Conservation (phyloP, 2,329 filamentous ascomycete genomes). For the Cordyceps farinosa region DNA sequence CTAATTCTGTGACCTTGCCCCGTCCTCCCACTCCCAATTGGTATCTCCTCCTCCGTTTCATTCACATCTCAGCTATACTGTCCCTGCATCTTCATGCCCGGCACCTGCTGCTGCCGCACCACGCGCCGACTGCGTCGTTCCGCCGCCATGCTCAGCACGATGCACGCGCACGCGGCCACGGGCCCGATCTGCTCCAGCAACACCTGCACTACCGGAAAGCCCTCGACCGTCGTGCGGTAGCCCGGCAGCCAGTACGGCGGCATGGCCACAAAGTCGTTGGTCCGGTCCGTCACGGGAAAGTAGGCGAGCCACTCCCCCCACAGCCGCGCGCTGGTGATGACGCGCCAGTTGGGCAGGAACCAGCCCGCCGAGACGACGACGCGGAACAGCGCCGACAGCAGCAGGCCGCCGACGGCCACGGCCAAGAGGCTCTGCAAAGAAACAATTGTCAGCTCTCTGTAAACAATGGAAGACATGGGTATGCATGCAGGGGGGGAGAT, state of each 20-base stretch:
- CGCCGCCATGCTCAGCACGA: slow-evolving; percentile 7
- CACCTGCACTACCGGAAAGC: slow-evolving; percentile 5
- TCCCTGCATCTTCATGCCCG: neutral
- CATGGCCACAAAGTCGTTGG: neutral
- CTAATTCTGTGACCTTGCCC: neutral
- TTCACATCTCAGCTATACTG: neutral
- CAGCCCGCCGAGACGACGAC: slow-evolving; percentile 6
- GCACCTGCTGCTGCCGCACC: neutral
- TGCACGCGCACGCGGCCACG: neutral
- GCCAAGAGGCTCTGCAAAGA: neutral
- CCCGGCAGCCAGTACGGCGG: slow-evolving; percentile 1
- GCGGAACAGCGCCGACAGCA: slow-evolving; percentile 3
- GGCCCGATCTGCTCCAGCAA: slow-evolving; percentile 3
- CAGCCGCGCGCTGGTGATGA: neutral
- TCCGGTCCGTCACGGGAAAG: slow-evolving; percentile 1
- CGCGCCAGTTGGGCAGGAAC: slow-evolving; percentile 8
- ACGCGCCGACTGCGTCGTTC: neutral
- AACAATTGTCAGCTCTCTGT: neutral
- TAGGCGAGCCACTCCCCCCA: slow-evolving; percentile 1
- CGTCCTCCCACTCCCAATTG: neutral
- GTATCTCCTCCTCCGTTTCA: no score
- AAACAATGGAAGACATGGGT: no score
- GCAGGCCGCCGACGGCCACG: neutral
- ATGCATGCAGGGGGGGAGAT: no score
- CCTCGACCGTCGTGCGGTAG: slow-evolving; percentile 1